Base-by-base conservation (phyloP, 2,329 filamentous ascomycete species). In the Diplodia sapinea region DNA sequence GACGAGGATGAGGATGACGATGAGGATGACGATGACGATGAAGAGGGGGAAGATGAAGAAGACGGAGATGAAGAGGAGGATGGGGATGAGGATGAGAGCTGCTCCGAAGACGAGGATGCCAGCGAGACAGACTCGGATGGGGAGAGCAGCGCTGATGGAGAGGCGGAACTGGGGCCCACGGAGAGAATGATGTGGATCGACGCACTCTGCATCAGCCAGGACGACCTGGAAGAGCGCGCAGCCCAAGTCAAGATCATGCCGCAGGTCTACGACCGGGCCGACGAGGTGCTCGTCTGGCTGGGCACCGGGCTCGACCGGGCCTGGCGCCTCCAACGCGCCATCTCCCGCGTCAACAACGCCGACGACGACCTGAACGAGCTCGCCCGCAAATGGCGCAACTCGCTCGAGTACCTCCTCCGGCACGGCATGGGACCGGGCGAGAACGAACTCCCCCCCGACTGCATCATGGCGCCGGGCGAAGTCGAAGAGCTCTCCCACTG, bases 141-240 rank as follows among this genome's bases (percentile, higher is more conserved):
- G 6, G 40, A 38, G 23, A 64, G 61, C 9, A 15, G 33, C 4
- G 17, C 31, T 4, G 33, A 5, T 0, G 31, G 65, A 13, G 40
- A 55, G 2, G 67, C 63, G 12, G 51, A 55, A 12, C 26, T 65
- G 29, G 43, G 23, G 2, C n/a, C 4, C 0, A 11, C 36, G 2
- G 52, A 62, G n/a, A 17, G 65, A 7, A 29, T 47, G 2, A 17
- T 67, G 15, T 72, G 68, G 70, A 57, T 71, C 17, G 70, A 72
- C 36, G 67, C 71, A 1, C 7, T 72, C 2, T 72, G 70, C 51
- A 71, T 72, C 65, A 69, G 71, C 31, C 70, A 71, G 40, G 26
- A 65, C 5, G 56, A 69, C 43, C 20, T 66, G 13, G 33, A 52
- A 5, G 71, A 72, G 20, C 52, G 64, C 3, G 55, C 43, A 1